Base-by-base conservation (phyloP, 257 asterid genomes). In the Lithospermum erythrorhizon region DNA sequence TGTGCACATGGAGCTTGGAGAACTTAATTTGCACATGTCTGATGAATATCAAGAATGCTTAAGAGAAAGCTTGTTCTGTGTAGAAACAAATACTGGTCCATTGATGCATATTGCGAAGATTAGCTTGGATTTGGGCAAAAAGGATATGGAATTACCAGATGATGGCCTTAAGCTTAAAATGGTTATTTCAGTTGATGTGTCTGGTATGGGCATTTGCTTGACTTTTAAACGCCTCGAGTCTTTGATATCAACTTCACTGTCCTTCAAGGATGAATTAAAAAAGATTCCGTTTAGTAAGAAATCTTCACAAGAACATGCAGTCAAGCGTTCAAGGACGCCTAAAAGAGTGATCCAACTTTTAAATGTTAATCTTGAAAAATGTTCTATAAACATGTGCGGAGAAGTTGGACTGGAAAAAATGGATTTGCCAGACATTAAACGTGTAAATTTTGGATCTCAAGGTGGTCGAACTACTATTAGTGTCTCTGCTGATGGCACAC, bases 361-460 rank as follows among this genome's bases (percentile, higher is more conserved):
- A 73, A 89, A 72, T 67, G 72, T 93, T 68, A 84, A 86, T 79
- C 94, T 93, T 62, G 97, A 89, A 77, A 80, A 81, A 72, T 93
- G 97, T 71, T 89, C 95, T 68, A 59, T 93, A 17, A 81, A 86
- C 79, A 62, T 93, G 68, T 71, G n/a, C n/a, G 95, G 88, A 70
- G n/a, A 89, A 60, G 86, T 66, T 61, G 90, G 86, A 67, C 75
- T 93, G 86, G 99, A 93, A 49, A 75, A 76, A 65, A 55, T 72
- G 32, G 82, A 75, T 61, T 68, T 81, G 70, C 89, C 94, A 58
- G 99, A 93, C 66, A 91, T 96, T 53, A 93, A 93, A 80, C 88
- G 90, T 52, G 95, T 87, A 55, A 89, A 89, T 75, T 93, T 89
- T 74, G 99, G 99, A 79, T 93, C 99, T 55, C 99, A 93, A 74